phyloP scores from a whole-genome alignment of 805 yeast species.

The Spathaspora arborariae region DNA sequence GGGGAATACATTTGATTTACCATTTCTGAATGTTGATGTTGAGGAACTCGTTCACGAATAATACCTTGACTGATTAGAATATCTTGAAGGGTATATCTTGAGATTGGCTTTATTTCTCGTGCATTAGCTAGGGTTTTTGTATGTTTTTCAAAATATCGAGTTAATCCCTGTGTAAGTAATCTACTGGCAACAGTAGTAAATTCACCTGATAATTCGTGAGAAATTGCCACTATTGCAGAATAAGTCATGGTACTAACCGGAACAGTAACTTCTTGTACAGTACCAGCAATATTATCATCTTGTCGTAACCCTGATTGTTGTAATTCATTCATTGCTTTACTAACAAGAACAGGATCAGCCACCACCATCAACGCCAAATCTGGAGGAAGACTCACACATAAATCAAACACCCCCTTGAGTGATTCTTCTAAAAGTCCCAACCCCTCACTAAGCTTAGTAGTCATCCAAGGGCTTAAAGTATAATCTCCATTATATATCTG shows the following conservation, averaged over 20 bases:
- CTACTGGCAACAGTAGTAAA: slow-evolving; percentile 1
- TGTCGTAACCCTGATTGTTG: slow-evolving; percentile 1
- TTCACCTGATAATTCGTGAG: neutral
- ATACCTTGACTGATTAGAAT: slow-evolving; percentile 8
- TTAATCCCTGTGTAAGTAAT: slow-evolving; percentile 3
- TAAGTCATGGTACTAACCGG: slow-evolving; percentile 4
- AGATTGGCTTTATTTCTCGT: neutral
- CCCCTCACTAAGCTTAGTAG: neutral
- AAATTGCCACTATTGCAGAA: neutral
- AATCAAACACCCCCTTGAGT: slow-evolving; percentile 3
- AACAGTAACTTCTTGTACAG: neutral
- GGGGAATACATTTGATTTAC: slow-evolving; percentile 1
- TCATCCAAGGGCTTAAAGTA: neutral
- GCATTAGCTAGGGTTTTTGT: neutral
- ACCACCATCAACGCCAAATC: slow-evolving; percentile 2
- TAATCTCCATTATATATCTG: slow-evolving; percentile 9
- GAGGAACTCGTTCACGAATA: slow-evolving; percentile 1
- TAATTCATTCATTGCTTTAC: slow-evolving; percentile 5
- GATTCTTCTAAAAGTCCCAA: neutral
- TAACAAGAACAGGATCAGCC: slow-evolving; percentile 1
- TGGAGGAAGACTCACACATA: neutral
- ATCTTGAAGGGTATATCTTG: slow-evolving; percentile 11
- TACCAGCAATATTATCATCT: neutral
- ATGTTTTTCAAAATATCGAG: neutral
- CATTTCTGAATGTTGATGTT: neutral